Evolutionary conservation across 805 yeast species (phyloP), one percentile per base, ranked within the genome.

Genomic region (Saturnispora besseyi): DNA sequence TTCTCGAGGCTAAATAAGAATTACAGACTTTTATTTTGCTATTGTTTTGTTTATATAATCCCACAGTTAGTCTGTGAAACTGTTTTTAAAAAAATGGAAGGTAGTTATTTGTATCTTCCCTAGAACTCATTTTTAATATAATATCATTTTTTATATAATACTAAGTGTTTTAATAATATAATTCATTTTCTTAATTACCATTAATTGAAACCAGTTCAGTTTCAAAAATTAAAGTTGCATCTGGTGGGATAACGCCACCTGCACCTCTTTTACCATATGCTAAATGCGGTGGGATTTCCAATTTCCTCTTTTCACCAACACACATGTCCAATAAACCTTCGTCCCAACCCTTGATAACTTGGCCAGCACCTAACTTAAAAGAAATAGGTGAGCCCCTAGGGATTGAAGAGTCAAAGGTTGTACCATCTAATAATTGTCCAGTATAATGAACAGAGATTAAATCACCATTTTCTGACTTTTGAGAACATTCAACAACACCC

Each of bases 261-360:
- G 87, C 81, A 45, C 89, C 95, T 50, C 81, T 63, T 29, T 69
- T 66, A 47, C 97, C 97, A 58, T 89, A 89, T 7, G 78, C 96
- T 57, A 87, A 65, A 31, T 75, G 73, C 5, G 95, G 76, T 44
- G 96, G 96, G 62, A 90, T 87, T 29, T 79, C 77, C 58, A 89
- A 72, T 57, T 76, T 82, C 62, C 96, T 77, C 69, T 82, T 74
- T 66, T 89, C 96, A 43, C 96, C 96, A 64, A 87, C 71, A 67
- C 97, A 89, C 95, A 86, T 86, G 32, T 84, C 81, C 36, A 72
- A 58, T 46, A 88, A 69, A 40, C 96, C 96, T 66, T 82, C 79
- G 55, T 89, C 97, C 96, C 96, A 89, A 52, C 97, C 96, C 53
- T 73, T 62, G 61, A 89, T 89, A 31, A 89, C 96, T 59, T 77